phyloP scores from a whole-genome alignment of 305 asterid species.

The Andrographis paniculata region DNA sequence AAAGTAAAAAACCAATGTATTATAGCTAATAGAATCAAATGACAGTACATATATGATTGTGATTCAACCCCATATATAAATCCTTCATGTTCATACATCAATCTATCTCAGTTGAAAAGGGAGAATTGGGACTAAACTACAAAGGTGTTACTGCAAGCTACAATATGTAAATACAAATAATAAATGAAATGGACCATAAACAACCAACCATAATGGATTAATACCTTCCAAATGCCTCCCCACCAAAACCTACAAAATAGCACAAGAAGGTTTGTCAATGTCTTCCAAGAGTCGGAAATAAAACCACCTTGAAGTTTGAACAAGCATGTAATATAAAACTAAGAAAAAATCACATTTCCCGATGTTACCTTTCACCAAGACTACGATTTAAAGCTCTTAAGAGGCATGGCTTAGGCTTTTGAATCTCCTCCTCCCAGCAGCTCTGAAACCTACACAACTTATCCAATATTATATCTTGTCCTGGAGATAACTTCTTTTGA shows the following conservation, averaged over 20 bases:
- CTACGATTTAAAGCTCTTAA: constrained; percentile 80
- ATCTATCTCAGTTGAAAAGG: neutral
- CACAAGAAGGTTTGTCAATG: constrained; percentile 4
- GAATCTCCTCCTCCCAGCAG: constrained; percentile 76
- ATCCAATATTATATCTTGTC: constrained; percentile 3
- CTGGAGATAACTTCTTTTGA: neutral
- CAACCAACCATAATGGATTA: constrained; percentile 9
- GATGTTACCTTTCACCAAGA: constrained; percentile 83
- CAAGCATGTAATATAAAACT: neutral
- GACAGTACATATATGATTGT: neutral
- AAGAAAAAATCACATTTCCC: neutral
- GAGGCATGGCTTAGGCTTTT: constrained; percentile 81
- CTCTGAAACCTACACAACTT: constrained; percentile 58
- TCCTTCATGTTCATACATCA: neutral
- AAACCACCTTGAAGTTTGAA: neutral
- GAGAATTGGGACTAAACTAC: neutral
- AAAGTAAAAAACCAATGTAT: neutral
- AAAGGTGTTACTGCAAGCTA: no score
- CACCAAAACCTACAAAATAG: constrained; percentile 77
- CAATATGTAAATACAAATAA: neutral
- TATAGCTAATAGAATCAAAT: neutral
- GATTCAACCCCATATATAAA: neutral
- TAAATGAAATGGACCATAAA: neutral
- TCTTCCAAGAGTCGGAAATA: neutral
- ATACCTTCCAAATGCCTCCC: constrained; percentile 99